Evolutionary conservation across 2,329 filamentous ascomycete species (phyloP), one percentile per base, ranked within the genome.

Genomic region (Colletotrichum cordylinicola): DNA sequence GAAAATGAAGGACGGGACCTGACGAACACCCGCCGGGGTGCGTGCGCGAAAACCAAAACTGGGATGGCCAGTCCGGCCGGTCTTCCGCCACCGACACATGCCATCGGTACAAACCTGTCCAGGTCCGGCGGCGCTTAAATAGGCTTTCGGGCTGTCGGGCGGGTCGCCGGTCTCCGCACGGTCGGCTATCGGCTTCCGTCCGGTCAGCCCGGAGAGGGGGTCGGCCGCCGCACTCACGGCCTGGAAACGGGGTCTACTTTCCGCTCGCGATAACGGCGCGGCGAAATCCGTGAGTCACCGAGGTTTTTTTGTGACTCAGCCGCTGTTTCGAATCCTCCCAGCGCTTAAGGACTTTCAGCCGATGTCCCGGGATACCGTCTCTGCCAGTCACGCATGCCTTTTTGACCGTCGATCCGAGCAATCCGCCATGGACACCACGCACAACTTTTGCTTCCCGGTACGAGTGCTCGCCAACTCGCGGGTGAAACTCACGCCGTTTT

Each of bases 401-500:
- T 6, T 35, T 62, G 6, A 62, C 10, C 48, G 29, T 27, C 37
- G 21, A 52, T 18, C 48, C 61, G 70, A 67, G 61, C 33, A 33
- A 48, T 70, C 64, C 62, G 24, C 27, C 27, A 72, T 67, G 61
- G 61, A 61, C 24, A 31, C 29, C 12, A 18, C 37, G 8, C 29
- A 52, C 56, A 66, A 66, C 66, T 70, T 70, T 31, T 71, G 61
- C 35, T 71, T 69, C 55, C 72, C 73, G 24, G 21, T 71, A 66
- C 31, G 43, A 33, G 56, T 61, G 12, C 55, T 70, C 58, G 60
- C 76, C 29, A 77, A 79, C 18, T 70, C 73, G 56, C 71, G 68
- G n/a, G 69, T 79, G 33, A 78, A 78, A 71, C 70, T 79, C 24
- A 61, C 77, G 35, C 77, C 77, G 16, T 78, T 80, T 52, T 58